These are phyloP conservation scores for Vitis rotundifolia DNA, from an alignment of 164 flowering plant genomes.

Conservation along the genomic window DNA sequence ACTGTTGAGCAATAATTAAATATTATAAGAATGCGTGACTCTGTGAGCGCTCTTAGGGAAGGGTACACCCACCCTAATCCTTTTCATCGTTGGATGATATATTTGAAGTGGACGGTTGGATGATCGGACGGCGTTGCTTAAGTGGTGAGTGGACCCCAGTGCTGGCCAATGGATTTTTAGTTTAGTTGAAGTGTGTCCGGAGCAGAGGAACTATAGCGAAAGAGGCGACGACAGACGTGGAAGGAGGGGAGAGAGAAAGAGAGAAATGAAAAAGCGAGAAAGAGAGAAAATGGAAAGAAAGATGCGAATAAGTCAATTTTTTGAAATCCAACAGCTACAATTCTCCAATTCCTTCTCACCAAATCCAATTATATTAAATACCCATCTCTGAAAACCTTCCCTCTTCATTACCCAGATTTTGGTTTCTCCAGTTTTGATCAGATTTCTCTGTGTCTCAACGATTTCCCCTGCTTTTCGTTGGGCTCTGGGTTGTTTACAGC, in stretches of 20 bases:
- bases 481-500: background rate
- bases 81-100: too few relatives aligned
- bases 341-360: conserved; percentile 17
- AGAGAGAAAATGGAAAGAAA: conserved; percentile 5
- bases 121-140: background rate
- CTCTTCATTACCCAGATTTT: conserved; percentile 30
- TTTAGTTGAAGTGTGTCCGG: background rate
- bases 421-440: conserved; percentile 15
- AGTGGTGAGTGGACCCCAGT: conserved; percentile 9
- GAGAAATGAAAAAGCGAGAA: conserved; percentile 10
- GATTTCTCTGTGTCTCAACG: background rate
- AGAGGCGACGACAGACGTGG: background rate
- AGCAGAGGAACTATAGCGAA: conserved; percentile 1
- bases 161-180: background rate
- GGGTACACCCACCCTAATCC: too few relatives aligned
- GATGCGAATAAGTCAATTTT: conserved; percentile 10
- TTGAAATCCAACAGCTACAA: conserved; percentile 37
- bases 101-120: background rate
- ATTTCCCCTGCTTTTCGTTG: conserved; percentile 16
- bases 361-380: conserved; percentile 18
- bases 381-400: conserved; percentile 22
- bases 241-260: conserved; percentile 1
- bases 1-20: too few relatives aligned
- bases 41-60: too few relatives aligned
- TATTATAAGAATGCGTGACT: too few relatives aligned